phyloP scores from a whole-genome alignment of 2,329 filamentous ascomycete species.

The Epichloe typhina region DNA sequence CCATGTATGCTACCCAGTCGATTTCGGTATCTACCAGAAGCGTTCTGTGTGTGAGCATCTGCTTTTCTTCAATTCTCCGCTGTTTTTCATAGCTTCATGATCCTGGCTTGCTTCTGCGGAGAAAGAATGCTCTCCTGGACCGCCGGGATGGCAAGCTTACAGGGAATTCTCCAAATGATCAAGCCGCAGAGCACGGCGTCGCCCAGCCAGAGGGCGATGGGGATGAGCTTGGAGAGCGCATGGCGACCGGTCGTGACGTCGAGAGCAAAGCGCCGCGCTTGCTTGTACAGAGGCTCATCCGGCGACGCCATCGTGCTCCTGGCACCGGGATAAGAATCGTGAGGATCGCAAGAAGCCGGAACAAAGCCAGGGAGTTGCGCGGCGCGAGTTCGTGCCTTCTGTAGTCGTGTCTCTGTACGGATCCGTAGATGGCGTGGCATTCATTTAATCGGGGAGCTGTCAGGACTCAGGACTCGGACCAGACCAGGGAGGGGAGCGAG shows the following conservation, averaged over 20 bases:
- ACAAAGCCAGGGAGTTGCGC: no score
- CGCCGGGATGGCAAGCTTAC: conserved; percentile 34
- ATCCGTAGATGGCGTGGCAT: background rate
- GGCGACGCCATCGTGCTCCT: conserved; percentile 15
- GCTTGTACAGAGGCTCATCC: conserved; percentile 12
- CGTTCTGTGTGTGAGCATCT: background rate
- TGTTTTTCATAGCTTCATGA: background rate
- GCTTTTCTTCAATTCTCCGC: background rate
- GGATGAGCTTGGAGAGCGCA: conserved; percentile 34
- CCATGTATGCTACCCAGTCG: conserved; percentile 95
- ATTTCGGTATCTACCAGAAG: conserved; percentile 73
- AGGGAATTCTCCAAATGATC: conserved; percentile 72
- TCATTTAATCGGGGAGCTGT: background rate
- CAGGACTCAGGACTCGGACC: background rate
- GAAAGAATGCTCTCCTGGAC: no score
- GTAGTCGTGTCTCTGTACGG: background rate
- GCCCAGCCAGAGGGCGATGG: conserved; percentile 50
- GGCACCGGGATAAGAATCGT: background rate
- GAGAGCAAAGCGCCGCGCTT: conserved; percentile 19
- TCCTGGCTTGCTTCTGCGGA: background rate
- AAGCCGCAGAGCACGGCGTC: conserved; percentile 61
- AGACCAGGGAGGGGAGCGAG: no score
- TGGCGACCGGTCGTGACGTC: conserved; percentile 37
- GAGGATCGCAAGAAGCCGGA: background rate
- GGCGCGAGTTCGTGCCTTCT: background rate